phyloP scores from a whole-genome alignment of 2,329 filamentous ascomycete species.

The Dendryphion nanum region DNA sequence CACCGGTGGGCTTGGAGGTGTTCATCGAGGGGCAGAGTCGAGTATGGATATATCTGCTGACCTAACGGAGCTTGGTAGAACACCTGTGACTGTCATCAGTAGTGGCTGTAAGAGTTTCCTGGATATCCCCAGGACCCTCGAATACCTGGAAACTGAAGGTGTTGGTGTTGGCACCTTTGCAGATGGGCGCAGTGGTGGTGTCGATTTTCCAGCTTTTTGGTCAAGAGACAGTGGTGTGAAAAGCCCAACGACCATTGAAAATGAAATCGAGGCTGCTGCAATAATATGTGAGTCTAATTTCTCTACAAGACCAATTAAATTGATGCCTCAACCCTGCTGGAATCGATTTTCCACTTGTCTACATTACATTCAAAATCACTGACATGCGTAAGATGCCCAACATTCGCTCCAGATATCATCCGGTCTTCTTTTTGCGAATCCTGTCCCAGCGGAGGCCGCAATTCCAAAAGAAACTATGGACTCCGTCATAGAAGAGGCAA shows the following conservation, averaged over 20 bases:
- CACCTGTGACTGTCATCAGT: slow-evolving; percentile 81
- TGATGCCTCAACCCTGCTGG: neutral
- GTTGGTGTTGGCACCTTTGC: slow-evolving; percentile 87
- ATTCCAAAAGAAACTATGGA: slow-evolving; percentile 60
- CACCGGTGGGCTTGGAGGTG: slow-evolving; percentile 90
- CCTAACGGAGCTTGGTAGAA: slow-evolving; percentile 87
- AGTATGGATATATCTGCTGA: slow-evolving; percentile 95
- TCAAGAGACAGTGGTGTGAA: slow-evolving; percentile 79
- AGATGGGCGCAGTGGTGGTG: slow-evolving; percentile 67
- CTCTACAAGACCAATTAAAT: neutral
- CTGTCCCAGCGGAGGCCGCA: slow-evolving; percentile 68
- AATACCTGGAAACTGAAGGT: slow-evolving; percentile 72
- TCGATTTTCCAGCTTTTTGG: slow-evolving; percentile 94
- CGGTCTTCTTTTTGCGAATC: slow-evolving; percentile 86
- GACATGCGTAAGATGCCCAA: slow-evolving; percentile 62
- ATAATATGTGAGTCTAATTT: slow-evolving; percentile 73
- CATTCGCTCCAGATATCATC: slow-evolving; percentile 69
- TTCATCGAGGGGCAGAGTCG: slow-evolving; percentile 82
- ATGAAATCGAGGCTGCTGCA: slow-evolving; percentile 81
- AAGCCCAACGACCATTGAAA: slow-evolving; percentile 72
- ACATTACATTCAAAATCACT: neutral
- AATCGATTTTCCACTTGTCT: no score
- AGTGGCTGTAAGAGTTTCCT: slow-evolving; percentile 96
- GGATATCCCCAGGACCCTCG: slow-evolving; percentile 85
- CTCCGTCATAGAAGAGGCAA: slow-evolving; percentile 40